Conservation (phyloP, 78 protist species). For the Corallochytrium limacisporum region DNA sequence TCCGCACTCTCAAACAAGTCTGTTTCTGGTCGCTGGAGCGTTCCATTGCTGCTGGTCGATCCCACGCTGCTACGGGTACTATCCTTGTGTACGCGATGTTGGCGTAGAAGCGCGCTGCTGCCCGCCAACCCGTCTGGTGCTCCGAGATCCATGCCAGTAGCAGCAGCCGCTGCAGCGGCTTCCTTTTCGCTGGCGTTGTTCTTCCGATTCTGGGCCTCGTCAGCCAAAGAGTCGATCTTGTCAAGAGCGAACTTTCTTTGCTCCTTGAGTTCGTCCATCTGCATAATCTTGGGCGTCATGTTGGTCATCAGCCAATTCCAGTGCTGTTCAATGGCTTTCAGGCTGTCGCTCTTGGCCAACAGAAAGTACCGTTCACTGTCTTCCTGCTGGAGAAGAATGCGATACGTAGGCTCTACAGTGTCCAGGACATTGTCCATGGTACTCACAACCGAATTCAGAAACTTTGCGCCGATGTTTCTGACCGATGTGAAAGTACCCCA, state of each 20-base stretch:
- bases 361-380: not conserved
- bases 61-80: not conserved
- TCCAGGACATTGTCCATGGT: not conserved
- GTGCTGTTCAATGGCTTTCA: not conserved
- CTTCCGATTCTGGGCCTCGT: not conserved
- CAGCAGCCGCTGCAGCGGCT: not conserved
- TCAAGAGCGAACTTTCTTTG: too few relatives aligned
- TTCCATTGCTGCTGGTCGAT: not conserved
- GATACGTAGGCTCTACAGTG: not conserved
- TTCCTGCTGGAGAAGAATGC: not conserved
- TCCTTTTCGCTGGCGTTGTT: not conserved
- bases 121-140: not conserved
- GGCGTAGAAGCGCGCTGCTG: not conserved
- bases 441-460: not conserved
- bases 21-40: not conserved
- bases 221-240: not conserved
- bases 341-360: not conserved
- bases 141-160: not conserved
- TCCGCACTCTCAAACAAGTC: not conserved
- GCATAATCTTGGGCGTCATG: not conserved
- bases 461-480: too few relatives aligned
- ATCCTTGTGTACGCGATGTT: not conserved
- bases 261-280: not conserved
- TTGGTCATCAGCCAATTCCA: not conserved
- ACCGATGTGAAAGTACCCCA: too few relatives aligned